Percentiles rank a stretch among this genome's conserved stretches.
phyloP scores from a whole-genome alignment of 163 green algal species.

The Chlorella variabilis region DNA sequence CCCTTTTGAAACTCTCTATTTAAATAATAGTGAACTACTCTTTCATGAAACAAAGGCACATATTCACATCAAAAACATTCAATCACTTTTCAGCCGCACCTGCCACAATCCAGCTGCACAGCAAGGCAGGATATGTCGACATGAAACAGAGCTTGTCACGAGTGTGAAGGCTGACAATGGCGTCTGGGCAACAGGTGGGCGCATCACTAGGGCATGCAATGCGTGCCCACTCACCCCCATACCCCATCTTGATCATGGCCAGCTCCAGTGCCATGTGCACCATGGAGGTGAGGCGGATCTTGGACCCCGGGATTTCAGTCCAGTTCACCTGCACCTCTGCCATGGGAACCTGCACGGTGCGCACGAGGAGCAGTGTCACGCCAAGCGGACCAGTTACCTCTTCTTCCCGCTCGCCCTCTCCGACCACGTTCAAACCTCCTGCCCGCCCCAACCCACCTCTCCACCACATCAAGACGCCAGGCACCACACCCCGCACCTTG shows the following conservation, averaged over 20 bases:
- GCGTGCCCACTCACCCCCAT: slow-evolving; percentile 14
- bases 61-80: too few relatives aligned
- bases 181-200: too few relatives aligned
- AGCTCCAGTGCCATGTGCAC: slow-evolving; percentile 90
- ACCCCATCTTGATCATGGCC: slow-evolving; percentile 66
- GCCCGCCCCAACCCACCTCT: not conserved
- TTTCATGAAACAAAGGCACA: too few relatives aligned
- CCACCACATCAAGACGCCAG: too few relatives aligned
- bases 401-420: too few relatives aligned
- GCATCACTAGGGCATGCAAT: not conserved
- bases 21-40: too few relatives aligned
- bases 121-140: not conserved
- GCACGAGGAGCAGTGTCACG: too few relatives aligned
- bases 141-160: not conserved
- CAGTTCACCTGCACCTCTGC: slow-evolving; percentile 82
- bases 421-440: too few relatives aligned
- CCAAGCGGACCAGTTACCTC: too few relatives aligned
- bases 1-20: too few relatives aligned
- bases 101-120: slow-evolving; percentile 7
- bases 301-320: slow-evolving; percentile 94
- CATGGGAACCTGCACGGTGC: slow-evolving; percentile 66
- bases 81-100: not conserved
- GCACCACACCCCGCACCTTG: slow-evolving; percentile 56
- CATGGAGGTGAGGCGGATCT: slow-evolving; percentile 85
- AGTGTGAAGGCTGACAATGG: not conserved